These are phyloP conservation scores for Azolla pinnata DNA, from an alignment of 75 land plant species.

Conservation along the genomic window DNA sequence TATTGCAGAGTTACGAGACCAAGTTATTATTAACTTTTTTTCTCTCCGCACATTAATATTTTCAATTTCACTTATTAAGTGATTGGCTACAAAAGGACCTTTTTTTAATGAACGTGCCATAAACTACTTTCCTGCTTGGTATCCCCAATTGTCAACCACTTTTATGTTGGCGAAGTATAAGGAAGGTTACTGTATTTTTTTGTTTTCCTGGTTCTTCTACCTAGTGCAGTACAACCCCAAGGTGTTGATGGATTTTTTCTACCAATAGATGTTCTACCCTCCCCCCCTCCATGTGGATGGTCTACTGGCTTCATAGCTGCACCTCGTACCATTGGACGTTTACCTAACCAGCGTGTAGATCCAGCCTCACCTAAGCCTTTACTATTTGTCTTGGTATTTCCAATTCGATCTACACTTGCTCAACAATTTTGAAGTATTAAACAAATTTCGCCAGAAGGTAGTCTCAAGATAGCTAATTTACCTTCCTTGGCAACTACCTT, in stretches of 20 bases:
- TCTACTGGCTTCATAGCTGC: background rate
- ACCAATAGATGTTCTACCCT: constrained; percentile 5
- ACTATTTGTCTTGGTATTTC: background rate
- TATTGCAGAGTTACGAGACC: no score
- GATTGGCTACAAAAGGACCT: no score
- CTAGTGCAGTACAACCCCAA: constrained; percentile 6
- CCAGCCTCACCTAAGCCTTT: background rate
- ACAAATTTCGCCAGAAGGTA: constrained; percentile 3
- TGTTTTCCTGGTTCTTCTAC: background rate
- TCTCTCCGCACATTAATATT: no score
- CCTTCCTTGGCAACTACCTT: constrained; percentile 5
- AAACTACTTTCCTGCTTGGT: no score
- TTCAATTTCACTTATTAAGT: no score
- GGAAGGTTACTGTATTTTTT: background rate
- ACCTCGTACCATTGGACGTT: background rate
- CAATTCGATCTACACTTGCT: background rate
- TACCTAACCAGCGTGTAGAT: constrained; percentile 2
- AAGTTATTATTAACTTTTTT: no score
- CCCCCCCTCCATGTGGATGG: constrained; percentile 3
- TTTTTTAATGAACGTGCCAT: no score
- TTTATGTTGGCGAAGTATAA: constrained; percentile 6
- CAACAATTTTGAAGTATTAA: constrained; percentile 3
- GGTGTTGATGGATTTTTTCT: constrained; percentile 1
- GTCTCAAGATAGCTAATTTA: no score
- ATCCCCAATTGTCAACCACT: no score